Percentiles rank a stretch among this genome's conserved stretches.
Conservation (phyloP, 208 protist species). For the Acanthamoeba healyi region DNA sequence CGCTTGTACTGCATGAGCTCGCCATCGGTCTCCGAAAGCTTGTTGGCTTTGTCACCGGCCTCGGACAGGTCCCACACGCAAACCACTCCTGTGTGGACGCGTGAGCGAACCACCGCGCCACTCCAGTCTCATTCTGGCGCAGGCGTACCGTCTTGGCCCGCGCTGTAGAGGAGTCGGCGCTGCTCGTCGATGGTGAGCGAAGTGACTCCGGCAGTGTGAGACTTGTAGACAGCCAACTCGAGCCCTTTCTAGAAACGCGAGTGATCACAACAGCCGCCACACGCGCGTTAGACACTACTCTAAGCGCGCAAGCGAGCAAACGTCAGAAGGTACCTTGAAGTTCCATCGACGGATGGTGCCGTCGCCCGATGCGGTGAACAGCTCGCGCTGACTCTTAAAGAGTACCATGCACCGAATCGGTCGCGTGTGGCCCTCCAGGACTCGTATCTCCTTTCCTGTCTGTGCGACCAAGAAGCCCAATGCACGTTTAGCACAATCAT, state of each 20-base stretch:
- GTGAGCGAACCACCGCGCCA: neutral
- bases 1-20: conserved; percentile 47
- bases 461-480: neutral
- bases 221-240: conserved; percentile 16
- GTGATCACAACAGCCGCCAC: neutral
- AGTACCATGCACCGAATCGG: conserved; percentile 3
- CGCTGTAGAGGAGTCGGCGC: conserved; percentile 34
- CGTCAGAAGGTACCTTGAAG: neutral
- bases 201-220: neutral
- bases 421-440: conserved; percentile 50
- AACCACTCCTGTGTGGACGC: neutral
- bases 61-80: conserved; percentile 19
- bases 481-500: too few species aligned
- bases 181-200: conserved; percentile 15
- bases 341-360: conserved; percentile 42
- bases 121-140: neutral
- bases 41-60: neutral
- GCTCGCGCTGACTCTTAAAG: neutral
- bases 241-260: neutral
- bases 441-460: neutral
- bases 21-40: neutral
- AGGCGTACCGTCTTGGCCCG: conserved; percentile 5
- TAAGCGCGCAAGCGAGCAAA: too few species aligned
- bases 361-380: conserved; percentile 16
- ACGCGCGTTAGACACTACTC: neutral